Evolutionary conservation across 1,284 basidiomycete genomes (phyloP).

Genomic region (Tylopilus sp.): DNA sequence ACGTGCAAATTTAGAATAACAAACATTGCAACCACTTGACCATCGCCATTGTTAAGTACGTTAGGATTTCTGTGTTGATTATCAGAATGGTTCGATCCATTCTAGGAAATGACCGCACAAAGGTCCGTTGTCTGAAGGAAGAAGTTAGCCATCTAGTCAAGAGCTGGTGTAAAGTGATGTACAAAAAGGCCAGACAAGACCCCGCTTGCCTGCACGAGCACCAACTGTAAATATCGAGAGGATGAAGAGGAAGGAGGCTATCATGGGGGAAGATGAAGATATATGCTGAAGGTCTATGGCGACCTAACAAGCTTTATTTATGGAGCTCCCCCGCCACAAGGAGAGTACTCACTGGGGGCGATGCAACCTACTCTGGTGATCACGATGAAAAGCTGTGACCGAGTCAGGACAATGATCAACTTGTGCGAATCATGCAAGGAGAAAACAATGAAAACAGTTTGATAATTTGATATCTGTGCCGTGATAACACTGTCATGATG

Average conservation of each 20-base stretch:
- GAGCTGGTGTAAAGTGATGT: neutral
- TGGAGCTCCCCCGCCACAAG: neutral
- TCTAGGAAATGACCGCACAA: constrained; percentile 21
- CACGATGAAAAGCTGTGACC: no score
- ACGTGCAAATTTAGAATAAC: neutral
- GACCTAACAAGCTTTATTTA: neutral
- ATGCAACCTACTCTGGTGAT: neutral
- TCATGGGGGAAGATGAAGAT: neutral
- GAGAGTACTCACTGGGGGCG: neutral
- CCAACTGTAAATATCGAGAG: neutral
- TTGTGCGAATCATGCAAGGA: no score
- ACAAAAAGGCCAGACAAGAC: constrained; percentile 9
- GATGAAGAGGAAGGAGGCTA: neutral
- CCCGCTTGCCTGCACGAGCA: constrained; percentile 6
- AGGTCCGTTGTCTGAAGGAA: constrained; percentile 25
- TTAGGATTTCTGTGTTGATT: constrained; percentile 38
- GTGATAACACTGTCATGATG: no score
- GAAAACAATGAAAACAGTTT: no score
- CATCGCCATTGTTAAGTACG: constrained; percentile 38
- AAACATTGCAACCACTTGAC: constrained; percentile 48
- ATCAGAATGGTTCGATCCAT: neutral
- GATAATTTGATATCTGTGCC: no score
- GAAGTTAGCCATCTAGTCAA: constrained; percentile 5
- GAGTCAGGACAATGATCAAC: no score
- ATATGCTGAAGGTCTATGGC: neutral